Percentiles rank a stretch among this genome's conserved stretches.
Conservation (phyloP, 177 flowering plant genomes). For the Vitis hybrid region DNA sequence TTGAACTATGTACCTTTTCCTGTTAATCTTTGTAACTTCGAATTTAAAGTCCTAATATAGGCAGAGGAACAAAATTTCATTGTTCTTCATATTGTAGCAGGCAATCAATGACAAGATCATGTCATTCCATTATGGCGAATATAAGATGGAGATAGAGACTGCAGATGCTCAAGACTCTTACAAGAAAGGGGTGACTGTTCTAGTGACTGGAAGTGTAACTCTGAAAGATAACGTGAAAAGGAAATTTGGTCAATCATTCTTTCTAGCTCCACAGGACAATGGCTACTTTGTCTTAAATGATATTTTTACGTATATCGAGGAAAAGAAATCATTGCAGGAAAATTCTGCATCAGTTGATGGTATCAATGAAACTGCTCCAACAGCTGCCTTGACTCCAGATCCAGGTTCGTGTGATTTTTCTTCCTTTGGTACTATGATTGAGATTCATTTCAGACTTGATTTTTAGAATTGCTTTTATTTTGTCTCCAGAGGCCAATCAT, state of each 20-base stretch:
- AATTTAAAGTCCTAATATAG: neutral
- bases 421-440: neutral
- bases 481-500: conserved; percentile 25
- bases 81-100: conserved; percentile 25
- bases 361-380: conserved; percentile 13
- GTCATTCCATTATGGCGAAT: conserved; percentile 41
- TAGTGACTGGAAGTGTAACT: conserved; percentile 55
- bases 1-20: no score
- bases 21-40: no score
- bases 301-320: conserved; percentile 47
- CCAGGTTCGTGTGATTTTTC: conserved; percentile 19
- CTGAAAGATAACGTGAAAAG: conserved; percentile 39
- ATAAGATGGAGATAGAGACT: conserved; percentile 45
- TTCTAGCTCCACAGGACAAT: conserved; percentile 59
- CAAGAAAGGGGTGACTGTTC: conserved; percentile 47
- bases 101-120: conserved; percentile 46
- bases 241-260: conserved; percentile 53
- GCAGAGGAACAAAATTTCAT: neutral
- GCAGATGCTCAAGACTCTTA: conserved; percentile 59
- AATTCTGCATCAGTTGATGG: conserved; percentile 14
- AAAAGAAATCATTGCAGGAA: conserved; percentile 13
- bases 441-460: neutral
- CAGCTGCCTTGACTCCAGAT: conserved; percentile 14
- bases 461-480: neutral
- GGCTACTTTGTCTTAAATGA: conserved; percentile 61